Evolutionary conservation across 139 green algal species (phyloP).

Genomic region (Astrephomene gubernaculifera): DNA sequence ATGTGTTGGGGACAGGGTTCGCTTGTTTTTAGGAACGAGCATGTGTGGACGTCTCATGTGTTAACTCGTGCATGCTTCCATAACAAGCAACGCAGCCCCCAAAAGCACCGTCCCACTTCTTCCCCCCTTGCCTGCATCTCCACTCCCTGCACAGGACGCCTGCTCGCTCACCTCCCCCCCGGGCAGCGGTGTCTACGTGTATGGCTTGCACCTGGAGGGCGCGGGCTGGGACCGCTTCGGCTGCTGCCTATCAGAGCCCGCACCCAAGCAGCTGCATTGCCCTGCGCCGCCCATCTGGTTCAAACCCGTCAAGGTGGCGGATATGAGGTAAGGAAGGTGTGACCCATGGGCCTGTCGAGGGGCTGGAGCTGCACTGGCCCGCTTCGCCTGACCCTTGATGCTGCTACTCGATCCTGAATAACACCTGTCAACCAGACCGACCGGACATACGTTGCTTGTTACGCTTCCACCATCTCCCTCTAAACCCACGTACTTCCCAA

Average conservation of each 20-base stretch:
- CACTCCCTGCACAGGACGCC: not conserved
- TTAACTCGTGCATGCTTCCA: too few species aligned
- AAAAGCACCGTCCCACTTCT: not conserved
- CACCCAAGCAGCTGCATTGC: conserved; percentile 65
- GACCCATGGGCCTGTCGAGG: not conserved
- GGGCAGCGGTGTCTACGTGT: conserved; percentile 56
- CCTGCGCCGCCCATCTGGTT: conserved; percentile 75
- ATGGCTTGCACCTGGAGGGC: conserved; percentile 73
- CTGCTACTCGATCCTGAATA: not conserved
- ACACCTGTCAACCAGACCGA: too few species aligned
- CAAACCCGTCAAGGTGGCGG: conserved; percentile 52
- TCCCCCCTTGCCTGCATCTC: not conserved
- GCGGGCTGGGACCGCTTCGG: conserved; percentile 60
- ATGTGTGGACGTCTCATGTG: not conserved
- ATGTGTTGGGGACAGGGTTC: too few species aligned
- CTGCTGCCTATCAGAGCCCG: conserved; percentile 59
- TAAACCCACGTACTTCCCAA: not conserved
- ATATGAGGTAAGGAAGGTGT: conserved; percentile 37
- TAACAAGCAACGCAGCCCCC: too few species aligned
- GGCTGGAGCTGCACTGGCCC: not conserved
- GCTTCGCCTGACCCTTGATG: not conserved
- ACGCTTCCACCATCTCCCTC: too few species aligned
- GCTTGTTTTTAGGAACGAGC: not conserved
- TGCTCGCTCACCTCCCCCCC: not conserved
- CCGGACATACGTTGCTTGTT: too few species aligned